Evolutionary conservation across 768 basidiomycete species (phyloP).

Genomic region (Termitomyces sp.): DNA sequence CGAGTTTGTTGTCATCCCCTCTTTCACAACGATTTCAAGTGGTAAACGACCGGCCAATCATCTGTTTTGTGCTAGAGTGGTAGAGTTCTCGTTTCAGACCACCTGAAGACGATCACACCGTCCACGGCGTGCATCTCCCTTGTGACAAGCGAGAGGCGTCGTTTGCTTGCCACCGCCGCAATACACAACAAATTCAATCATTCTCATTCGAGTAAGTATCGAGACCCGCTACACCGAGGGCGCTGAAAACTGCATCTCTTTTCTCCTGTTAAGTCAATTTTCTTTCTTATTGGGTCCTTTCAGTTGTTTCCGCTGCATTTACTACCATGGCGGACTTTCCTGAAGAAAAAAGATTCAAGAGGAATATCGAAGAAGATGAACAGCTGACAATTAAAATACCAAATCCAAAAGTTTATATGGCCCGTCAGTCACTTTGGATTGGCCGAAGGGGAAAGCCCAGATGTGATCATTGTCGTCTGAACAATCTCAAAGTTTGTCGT

Average conservation of each 20-base stretch:
- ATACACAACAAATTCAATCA: not conserved
- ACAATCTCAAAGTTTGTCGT: conserved; percentile 61
- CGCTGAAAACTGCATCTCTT: not conserved
- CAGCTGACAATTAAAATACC: conserved; percentile 63
- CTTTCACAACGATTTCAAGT: conserved; percentile 7
- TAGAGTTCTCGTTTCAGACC: not conserved
- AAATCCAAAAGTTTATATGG: conserved; percentile 61
- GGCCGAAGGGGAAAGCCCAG: conserved; percentile 70
- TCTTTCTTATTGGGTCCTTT: not conserved
- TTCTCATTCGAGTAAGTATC: conserved; percentile 2
- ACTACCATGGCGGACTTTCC: conserved; percentile 5
- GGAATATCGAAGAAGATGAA: conserved; percentile 39
- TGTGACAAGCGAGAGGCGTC: not conserved
- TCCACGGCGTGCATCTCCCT: not conserved
- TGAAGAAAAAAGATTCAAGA: conserved; percentile 23
- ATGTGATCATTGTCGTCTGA: conserved; percentile 66
- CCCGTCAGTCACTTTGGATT: conserved; percentile 69
- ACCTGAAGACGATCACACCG: not conserved
- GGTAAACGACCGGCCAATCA: not conserved
- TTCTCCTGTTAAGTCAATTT: not conserved
- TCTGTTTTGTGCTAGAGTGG: not conserved
- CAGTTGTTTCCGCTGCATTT: not conserved
- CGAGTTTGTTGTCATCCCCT: conserved; percentile 12
- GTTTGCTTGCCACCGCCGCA: conserved; percentile 3
- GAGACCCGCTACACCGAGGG: not conserved